These are phyloP conservation scores for Silene noctiflora DNA, from an alignment of 179 eudicot genomes.

Conservation along the genomic window DNA sequence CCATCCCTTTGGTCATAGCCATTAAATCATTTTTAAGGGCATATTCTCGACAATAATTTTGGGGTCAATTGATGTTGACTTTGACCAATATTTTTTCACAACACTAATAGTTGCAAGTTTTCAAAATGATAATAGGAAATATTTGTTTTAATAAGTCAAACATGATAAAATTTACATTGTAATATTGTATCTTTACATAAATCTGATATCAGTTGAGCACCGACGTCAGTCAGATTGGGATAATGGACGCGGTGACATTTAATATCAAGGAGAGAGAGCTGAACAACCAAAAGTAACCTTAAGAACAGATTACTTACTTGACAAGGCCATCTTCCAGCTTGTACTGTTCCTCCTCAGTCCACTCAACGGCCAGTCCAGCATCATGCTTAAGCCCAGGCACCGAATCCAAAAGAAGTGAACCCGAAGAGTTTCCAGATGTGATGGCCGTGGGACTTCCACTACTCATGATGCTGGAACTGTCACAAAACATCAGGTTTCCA, in stretches of 20 bases:
- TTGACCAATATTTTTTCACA: too few relatives aligned
- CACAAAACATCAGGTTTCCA: slow-evolving; percentile 50
- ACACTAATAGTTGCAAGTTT: too few relatives aligned
- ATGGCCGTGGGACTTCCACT: slow-evolving; percentile 36
- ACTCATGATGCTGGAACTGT: slow-evolving; percentile 45
- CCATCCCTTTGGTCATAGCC: background rate
- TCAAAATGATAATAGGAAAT: too few relatives aligned
- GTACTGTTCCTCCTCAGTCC: slow-evolving; percentile 80
- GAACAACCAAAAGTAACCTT: slow-evolving; percentile 18
- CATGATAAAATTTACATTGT: too few relatives aligned
- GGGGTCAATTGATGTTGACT: too few relatives aligned
- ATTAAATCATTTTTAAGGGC: too few relatives aligned
- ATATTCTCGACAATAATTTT: too few relatives aligned
- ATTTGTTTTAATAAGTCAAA: too few relatives aligned
- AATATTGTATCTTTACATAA: too few relatives aligned
- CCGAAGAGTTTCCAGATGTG: slow-evolving; percentile 43
- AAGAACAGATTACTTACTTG: slow-evolving; percentile 59
- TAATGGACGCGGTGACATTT: background rate
- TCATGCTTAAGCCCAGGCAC: slow-evolving; percentile 83
- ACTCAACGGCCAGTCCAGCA: slow-evolving; percentile 77
- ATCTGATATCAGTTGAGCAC: background rate
- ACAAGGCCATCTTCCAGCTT: slow-evolving; percentile 77
- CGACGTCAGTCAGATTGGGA: background rate
- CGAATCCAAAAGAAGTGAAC: slow-evolving; percentile 59
- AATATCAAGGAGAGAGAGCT: slow-evolving; percentile 8